Conservation (phyloP, 192 early-diverging fungal species). For the Podila minutissima region DNA sequence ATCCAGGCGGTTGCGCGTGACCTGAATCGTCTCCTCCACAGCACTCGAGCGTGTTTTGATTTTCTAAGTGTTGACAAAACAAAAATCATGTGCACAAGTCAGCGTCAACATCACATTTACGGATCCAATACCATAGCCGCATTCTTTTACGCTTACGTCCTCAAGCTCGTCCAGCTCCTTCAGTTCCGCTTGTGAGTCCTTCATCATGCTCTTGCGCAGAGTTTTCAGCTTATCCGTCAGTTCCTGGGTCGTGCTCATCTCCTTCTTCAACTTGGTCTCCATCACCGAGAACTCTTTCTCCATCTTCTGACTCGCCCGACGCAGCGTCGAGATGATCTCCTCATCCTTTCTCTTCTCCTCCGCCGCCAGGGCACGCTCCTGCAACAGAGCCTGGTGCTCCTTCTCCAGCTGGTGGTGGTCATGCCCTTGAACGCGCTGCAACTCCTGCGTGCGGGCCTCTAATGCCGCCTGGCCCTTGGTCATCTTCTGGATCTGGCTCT, state of each 20-base stretch:
- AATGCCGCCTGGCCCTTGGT: neutral
- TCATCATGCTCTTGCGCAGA: neutral
- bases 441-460: neutral
- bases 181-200: constrained; percentile 10
- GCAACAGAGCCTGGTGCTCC: neutral
- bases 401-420: neutral
- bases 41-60: neutral
- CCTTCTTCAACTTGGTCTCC: constrained; percentile 4
- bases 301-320: neutral
- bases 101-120: too few relatives aligned
- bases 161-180: constrained; percentile 7
- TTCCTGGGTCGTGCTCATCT: constrained; percentile 10
- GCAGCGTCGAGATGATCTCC: neutral
- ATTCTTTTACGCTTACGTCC: neutral
- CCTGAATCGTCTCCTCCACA: constrained; percentile 6
- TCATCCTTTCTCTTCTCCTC: constrained; percentile 2
- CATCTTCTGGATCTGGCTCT: neutral
- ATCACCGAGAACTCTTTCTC: neutral
- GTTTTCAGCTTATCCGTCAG: constrained; percentile 7
- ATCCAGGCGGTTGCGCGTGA: constrained; percentile 1
- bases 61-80: neutral
- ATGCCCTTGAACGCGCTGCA: neutral
- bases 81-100: too few relatives aligned
- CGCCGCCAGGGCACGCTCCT: neutral
- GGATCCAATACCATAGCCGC: too few relatives aligned